phyloP scores from a whole-genome alignment of 1,284 basidiomycete genomes.

The Cutaneotrichosporon sp. region DNA sequence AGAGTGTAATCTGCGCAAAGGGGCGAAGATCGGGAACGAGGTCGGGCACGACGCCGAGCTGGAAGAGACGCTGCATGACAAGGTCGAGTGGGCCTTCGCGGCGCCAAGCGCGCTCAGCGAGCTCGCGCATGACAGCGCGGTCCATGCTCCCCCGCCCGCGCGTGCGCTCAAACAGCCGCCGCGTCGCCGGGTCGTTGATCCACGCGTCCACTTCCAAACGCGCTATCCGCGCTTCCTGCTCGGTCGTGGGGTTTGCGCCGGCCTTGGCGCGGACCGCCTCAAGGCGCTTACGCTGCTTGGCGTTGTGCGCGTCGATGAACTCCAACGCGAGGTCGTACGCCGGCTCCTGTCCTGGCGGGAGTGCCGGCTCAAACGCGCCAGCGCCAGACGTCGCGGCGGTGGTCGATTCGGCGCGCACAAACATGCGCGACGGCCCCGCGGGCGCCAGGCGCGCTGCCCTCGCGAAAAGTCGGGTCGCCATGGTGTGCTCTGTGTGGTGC shows the following conservation, averaged over 20 bases:
- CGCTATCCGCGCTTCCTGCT: conserved; percentile 21
- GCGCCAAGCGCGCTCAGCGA: conserved; percentile 80
- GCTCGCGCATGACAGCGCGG: conserved; percentile 65
- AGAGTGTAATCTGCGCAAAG: conserved; percentile 39
- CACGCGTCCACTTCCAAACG: conserved; percentile 37
- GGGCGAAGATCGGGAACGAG: conserved; percentile 68
- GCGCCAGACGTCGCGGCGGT: conserved; percentile 5
- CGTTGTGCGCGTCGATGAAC: conserved; percentile 24
- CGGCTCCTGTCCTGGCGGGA: conserved; percentile 35
- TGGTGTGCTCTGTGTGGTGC: conserved; percentile 6
- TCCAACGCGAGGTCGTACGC: conserved; percentile 46
- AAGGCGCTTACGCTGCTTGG: background rate
- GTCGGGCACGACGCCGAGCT: conserved; percentile 88
- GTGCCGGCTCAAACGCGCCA: conserved; percentile 32
- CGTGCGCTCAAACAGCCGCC: conserved; percentile 36
- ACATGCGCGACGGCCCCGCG: conserved; percentile 16
- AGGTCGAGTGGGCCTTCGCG: conserved; percentile 75
- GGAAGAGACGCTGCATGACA: conserved; percentile 83
- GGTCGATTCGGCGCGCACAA: conserved; percentile 16
- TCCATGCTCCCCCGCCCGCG: conserved; percentile 44
- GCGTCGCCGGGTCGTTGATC: conserved; percentile 39
- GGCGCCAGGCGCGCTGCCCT: conserved; percentile 14
- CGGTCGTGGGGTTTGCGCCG: conserved; percentile 6
- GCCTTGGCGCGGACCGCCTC: conserved; percentile 5
- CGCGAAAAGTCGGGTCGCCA: conserved; percentile 12